Base-by-base conservation (phyloP, 1,284 basidiomycete genomes). In the Phylloboletellus chloephorus region DNA sequence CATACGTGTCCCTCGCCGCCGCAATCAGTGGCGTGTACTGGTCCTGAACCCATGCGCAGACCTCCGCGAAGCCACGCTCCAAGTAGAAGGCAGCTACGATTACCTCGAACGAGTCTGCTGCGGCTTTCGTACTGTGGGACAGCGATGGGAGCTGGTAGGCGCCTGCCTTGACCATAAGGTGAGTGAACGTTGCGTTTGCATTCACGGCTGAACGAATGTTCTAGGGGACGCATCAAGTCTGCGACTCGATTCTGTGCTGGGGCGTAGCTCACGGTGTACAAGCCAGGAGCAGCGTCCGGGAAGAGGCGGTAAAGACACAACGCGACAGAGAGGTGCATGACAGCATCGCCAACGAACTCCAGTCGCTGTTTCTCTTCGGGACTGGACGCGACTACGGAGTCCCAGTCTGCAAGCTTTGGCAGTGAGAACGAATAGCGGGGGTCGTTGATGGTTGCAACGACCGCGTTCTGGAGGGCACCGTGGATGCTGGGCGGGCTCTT, bases 261-360 rank as follows among this genome's bases (percentile, higher is more conserved):
- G 26, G 29, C 20, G 16, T 7, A 3, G 45, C 57, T 44, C 21
- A 61, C 55, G 9, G 55, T 60, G 40, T 61, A 61, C 41, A 57
- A 23, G 31, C 58, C 58, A 31, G 58, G 58, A 5, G 59, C 32
- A 23, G 44, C 58, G 20, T 60, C 29, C 8, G 58, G 58, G 30
- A 56, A 51, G 43, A 57, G 49, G 34, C 44, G 47, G 29, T 61
- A 54, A 11, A 63, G 58, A 39, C 39, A 59, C 31, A 57, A 42
- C 11, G 60, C 57, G 16, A 61, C 57, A 19, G 56, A 49, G 26
- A 61, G 45, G 34, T 60, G 57, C 57, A 61, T 60, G 35, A 57
- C 31, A 29, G 60, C 56, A 23, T 61, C 60, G 2, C 58, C 60
- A 7, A 63, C 39, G 38, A 61, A 59, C 29, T 58, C 60, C 30